Base-by-base conservation (phyloP, 2,329 filamentous ascomycete species). In the Ophiocordyceps camponoti-leonardi region DNA sequence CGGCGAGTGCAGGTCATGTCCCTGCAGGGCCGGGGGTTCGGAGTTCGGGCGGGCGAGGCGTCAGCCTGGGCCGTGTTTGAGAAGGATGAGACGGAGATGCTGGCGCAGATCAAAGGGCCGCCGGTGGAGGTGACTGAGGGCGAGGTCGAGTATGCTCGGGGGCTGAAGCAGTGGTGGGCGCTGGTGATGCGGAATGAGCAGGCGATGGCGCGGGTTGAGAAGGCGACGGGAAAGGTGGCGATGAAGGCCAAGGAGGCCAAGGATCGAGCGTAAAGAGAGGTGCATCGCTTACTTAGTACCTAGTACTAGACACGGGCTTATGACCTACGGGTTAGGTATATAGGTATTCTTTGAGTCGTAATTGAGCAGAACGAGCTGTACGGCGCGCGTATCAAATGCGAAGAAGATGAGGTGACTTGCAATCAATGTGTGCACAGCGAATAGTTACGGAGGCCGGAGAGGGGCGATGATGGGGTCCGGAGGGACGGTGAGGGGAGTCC, bases 11-110 rank as follows among this genome's bases (percentile, higher is more conserved):
- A 66, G 26, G 71, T 78, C 14, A 63, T 69, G 40, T 64, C 74
- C 3, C 59, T 79, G 44, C 69, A 70, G 47, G 65, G 65, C 42
- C 70, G 70, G 45, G 75, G 71, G 2, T 78, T 74, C 49, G 75
- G 73, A 0, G 59, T 80, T 44, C 62, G 67, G 43, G 68, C 67
- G n/a, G 67, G 64, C n/a, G 71, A 73, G 41, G 64, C 61, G 31
- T 79, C 74, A 16, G 71, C 72, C 45, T 81, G 78, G 73, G 77
- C 73, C 2, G 73, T 81, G 3, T 79, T 76, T 49, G 73, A 77
- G 51, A 59, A 61, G 37, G 59, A 59, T 3, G 58, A 62, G 42
- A 54, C 56, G 45, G 56, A 61, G 46, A 55, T 56, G 53, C 58
- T 68, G 41, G 62, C 71, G 40, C 71, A 80, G 59, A 70, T 80